phyloP scores from a whole-genome alignment of 495 filamentous ascomycete species.

The Cercophora newfieldiana region DNA sequence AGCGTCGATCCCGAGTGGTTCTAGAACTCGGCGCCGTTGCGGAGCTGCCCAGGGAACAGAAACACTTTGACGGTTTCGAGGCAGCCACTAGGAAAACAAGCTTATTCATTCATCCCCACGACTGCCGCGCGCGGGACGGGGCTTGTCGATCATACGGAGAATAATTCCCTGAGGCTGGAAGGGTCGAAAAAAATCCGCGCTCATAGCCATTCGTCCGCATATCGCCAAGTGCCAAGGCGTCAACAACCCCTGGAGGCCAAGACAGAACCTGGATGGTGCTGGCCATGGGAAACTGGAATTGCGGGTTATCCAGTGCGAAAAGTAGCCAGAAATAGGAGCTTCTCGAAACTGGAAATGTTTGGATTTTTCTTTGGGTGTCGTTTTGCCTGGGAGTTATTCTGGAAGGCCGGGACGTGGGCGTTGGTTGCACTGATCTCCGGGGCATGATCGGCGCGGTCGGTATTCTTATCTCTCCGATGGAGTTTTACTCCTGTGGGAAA shows the following conservation, averaged over 20 bases:
- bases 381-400: background rate
- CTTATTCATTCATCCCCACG: background rate
- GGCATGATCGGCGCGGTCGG: background rate
- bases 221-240: background rate
- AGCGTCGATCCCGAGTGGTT: background rate
- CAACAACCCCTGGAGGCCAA: background rate
- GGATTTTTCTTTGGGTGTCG: background rate
- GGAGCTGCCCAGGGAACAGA: background rate
- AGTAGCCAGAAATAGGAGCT: background rate
- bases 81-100: background rate
- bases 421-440: background rate
- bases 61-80: background rate
- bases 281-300: background rate
- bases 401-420: background rate
- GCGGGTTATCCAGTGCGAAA: background rate
- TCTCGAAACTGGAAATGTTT: background rate
- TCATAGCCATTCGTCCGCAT: background rate
- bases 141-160: background rate
- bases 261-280: background rate
- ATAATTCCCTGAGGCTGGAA: background rate
- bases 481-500: background rate
- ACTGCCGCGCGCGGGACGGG: background rate
- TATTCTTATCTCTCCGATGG: background rate
- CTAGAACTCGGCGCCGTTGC: background rate
- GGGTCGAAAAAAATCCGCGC: background rate